phyloP scores from a whole-genome alignment of 345 rosid species.

The Cardamine chenopodiifolia region DNA sequence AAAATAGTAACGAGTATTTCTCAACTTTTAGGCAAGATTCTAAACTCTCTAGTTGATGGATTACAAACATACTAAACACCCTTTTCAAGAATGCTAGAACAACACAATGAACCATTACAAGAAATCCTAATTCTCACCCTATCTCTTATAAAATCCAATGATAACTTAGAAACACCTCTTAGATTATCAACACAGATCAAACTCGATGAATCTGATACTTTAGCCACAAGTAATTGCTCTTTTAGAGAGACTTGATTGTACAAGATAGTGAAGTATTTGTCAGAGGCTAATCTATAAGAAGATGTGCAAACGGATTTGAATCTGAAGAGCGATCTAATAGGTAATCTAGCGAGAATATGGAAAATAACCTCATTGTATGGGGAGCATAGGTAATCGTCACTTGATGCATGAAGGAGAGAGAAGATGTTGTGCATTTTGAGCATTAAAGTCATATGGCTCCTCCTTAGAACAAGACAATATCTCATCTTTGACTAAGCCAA shows the following conservation, averaged over 20 bases:
- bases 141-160: slow-evolving; percentile 69
- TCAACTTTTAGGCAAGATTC: slow-evolving; percentile 63
- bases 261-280: slow-evolving; percentile 57
- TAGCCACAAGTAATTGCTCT: slow-evolving; percentile 60
- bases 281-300: slow-evolving; percentile 66
- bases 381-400: too few relatives aligned
- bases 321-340: slow-evolving; percentile 66
- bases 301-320: slow-evolving; percentile 75
- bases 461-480: too few relatives aligned
- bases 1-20: slow-evolving; percentile 73
- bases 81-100: slow-evolving; percentile 81
- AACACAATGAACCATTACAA: slow-evolving; percentile 84
- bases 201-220: slow-evolving; percentile 57
- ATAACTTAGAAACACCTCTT: slow-evolving; percentile 71
- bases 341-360: slow-evolving; percentile 75
- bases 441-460: too few relatives aligned
- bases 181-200: slow-evolving; percentile 64
- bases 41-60: slow-evolving; percentile 75
- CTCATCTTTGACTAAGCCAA: too few relatives aligned
- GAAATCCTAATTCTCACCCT: slow-evolving; percentile 81
- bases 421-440: too few relatives aligned
- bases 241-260: slow-evolving; percentile 58
- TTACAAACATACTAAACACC: slow-evolving; percentile 84
- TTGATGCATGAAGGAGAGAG: too few relatives aligned
- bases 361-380: slow-evolving; percentile 69